These are phyloP conservation scores for Penicillium roqueforti DNA, from an alignment of 495 filamentous ascomycete species.

Conservation along the genomic window DNA sequence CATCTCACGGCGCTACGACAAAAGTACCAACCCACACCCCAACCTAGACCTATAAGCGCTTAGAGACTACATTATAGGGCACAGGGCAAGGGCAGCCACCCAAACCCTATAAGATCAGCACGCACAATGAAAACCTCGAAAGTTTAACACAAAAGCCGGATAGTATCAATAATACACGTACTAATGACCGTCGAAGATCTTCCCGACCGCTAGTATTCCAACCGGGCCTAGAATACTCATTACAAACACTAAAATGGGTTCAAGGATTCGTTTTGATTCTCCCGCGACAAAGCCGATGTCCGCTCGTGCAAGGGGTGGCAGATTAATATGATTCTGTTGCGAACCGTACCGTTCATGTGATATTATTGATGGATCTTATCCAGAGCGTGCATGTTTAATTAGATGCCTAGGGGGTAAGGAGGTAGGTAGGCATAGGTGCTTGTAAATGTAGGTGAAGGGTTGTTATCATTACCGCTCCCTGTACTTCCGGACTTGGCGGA, in stretches of 20 bases:
- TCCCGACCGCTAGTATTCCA: slow-evolving; percentile 7
- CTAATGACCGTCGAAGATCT: not conserved
- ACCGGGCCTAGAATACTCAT: slow-evolving; percentile 2
- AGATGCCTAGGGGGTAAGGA: not conserved
- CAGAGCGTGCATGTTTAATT: not conserved
- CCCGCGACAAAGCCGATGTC: not conserved
- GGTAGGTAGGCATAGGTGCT: not conserved
- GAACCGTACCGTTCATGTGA: not conserved
- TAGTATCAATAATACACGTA: not conserved
- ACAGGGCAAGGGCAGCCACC: slow-evolving; percentile 28
- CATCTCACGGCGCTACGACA: not conserved
- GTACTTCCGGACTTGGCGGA: not conserved
- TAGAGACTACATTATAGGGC: slow-evolving; percentile 13
- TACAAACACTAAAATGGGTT: not conserved
- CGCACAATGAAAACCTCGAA: slow-evolving; percentile 14
- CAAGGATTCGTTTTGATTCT: slow-evolving; percentile 17
- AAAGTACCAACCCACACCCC: slow-evolving; percentile 1
- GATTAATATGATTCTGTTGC: slow-evolving; percentile 15
- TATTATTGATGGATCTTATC: not conserved
- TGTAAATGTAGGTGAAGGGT: not conserved
- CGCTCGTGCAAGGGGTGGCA: slow-evolving; percentile 20
- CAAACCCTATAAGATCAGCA: slow-evolving; percentile 25
- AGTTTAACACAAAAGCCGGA: not conserved
- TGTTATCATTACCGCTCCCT: not conserved
- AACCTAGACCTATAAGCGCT: slow-evolving; percentile 1